Base-by-base conservation (phyloP, 106 monocot species). In the Apostasia shenzhenica region DNA sequence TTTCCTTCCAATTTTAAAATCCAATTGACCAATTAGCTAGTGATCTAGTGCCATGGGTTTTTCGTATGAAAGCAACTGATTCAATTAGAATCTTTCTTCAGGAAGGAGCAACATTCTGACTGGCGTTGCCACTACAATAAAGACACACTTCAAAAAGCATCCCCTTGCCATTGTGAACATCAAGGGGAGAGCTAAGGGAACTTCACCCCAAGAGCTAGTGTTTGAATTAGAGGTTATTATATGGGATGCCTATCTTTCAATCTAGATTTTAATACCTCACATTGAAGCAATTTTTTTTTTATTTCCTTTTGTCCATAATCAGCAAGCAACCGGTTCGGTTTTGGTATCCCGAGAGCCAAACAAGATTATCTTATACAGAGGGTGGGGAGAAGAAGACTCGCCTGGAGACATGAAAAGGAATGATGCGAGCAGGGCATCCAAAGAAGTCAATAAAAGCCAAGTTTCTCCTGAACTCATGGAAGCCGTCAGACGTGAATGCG, bases 111-210 rank as follows among this genome's bases (percentile, higher is more conserved):
- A 97, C 80, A 73, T 79, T 26, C 58, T 92, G 38, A 76, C 82
- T 43, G 97, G 92, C 41, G 92, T 97, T 54, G 89, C 83, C 53
- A 92, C 77, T 77, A 83, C 92, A 62, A 92, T 97, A 13, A 81
- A 70, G 68, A 83, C 87, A n/a, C 97, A 92, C 75, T 97, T 97
- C 74, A 73, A 70, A 73, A 97, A 90, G 80, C 59, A 97, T 62
- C 89, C 87, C 55, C 89, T 97, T 57, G 97, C 97, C 8, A 90
- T 97, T 66, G 92, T 97, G 64, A 92, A 97, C 69, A 90, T 97
- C 7, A 92, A 97, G 69, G 82, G 80, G 14, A 81, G 81, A 72
- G 97, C 89, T 45, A 79, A 86, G 12, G 97, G 87, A 37, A 97
- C 97, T 47, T 85, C 97, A 48, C 83, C 87, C 13, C 89, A 87